A percentile compares a stretch with the other conserved stretches of the same genome.
phyloP scores from a whole-genome alignment of 2,329 filamentous ascomycete genomes.

The Cadophora luteo-olivacea region DNA sequence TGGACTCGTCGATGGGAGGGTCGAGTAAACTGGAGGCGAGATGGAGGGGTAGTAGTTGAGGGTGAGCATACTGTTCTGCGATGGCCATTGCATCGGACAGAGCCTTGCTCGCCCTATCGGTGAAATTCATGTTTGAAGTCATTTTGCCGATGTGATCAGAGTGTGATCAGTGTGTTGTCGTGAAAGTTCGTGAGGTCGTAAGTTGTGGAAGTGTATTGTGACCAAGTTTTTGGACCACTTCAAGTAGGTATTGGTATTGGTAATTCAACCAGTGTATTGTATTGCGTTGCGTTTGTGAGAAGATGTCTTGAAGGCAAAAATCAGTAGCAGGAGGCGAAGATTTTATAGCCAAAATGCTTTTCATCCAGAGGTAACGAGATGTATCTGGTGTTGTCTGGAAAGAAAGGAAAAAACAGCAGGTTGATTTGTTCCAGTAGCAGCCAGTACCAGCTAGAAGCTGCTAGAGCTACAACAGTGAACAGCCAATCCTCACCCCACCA shows the following conservation, averaged over 20 bases:
- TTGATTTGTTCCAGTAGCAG: not conserved
- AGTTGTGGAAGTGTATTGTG: conserved; percentile 11
- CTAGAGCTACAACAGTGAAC: conserved; percentile 16
- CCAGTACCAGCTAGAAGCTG: conserved; percentile 22
- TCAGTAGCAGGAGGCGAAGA: not conserved
- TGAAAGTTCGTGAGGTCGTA: conserved; percentile 14
- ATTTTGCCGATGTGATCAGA: conserved; percentile 54
- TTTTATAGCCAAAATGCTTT: not conserved
- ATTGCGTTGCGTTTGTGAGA: not conserved
- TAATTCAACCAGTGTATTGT: conserved; percentile 8
- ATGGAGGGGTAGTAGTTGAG: conserved; percentile 89
- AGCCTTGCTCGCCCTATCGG: conserved; percentile 89
- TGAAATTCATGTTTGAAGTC: conserved; percentile 84
- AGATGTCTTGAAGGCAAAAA: not conserved
- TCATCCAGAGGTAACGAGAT: conserved; percentile 19
- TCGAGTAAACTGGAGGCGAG: conserved; percentile 84
- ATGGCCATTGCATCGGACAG: conserved; percentile 87
- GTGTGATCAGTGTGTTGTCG: conserved; percentile 34
- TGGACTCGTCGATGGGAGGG: conserved; percentile 76
- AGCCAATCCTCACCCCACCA: conserved; percentile 12
- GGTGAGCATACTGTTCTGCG: conserved; percentile 88
- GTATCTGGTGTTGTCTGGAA: conserved; percentile 25
- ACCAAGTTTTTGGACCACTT: conserved; percentile 3
- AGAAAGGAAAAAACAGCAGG: not conserved
- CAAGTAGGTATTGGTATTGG: not conserved